A percentile compares a stretch with the other conserved stretches of the same genome.
Conservation (phyloP, 148 eudicot species). For the Silene latifolia region DNA sequence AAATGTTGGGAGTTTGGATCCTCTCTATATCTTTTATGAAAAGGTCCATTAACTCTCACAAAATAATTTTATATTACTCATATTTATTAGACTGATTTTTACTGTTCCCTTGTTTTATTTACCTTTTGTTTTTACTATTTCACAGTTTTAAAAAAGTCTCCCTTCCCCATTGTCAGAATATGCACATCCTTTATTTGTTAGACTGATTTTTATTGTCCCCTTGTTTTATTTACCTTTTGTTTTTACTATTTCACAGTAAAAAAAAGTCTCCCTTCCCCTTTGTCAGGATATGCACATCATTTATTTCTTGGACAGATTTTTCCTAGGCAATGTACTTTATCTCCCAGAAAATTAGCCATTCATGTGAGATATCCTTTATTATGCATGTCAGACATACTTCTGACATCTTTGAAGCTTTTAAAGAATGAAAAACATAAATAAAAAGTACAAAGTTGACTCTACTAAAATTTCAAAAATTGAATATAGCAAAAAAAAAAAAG, state of each 20-base stretch:
- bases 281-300: not conserved
- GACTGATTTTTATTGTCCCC: not conserved
- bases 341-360: not conserved
- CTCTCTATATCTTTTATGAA: not conserved
- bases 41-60: too few relatives aligned
- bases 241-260: not conserved
- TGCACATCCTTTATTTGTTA: not conserved
- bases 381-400: constrained; percentile 14
- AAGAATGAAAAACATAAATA: constrained; percentile 5
- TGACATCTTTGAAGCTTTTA: constrained; percentile 14
- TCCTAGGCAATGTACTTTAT: not conserved
- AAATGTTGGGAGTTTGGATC: constrained; percentile 6
- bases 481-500: not conserved
- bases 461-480: constrained; percentile 11
- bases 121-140: not conserved
- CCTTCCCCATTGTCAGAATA: not conserved
- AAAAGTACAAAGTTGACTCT: not conserved
- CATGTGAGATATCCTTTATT: not conserved
- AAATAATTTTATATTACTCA: too few relatives aligned
- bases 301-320: constrained; percentile 2
- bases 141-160: not conserved
- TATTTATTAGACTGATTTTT: not conserved
- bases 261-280: not conserved
- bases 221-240: not conserved
- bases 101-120: not conserved